Base-by-base conservation (phyloP, 2,329 filamentous ascomycete species). In the Scedosporium aurantiacum region DNA sequence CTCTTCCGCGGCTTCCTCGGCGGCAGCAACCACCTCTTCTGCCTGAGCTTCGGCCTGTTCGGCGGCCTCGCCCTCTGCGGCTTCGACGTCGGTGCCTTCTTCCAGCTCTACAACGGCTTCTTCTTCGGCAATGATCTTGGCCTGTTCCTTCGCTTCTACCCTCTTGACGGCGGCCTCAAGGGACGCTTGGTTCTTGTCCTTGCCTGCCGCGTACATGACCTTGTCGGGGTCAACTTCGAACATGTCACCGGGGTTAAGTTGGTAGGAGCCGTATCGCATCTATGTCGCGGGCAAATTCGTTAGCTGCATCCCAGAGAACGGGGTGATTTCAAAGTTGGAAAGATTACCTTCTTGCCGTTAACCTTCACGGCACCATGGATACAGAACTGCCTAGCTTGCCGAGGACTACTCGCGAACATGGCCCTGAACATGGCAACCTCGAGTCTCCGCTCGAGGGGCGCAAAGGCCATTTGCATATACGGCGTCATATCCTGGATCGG, bases 401-500 rank as follows among this genome's bases (percentile, higher is more conserved):
- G 83, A 41, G 90, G 84, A 74, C 91, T 97, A 74, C 91, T 96
- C 50, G 94, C 92, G 74, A 99, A 99, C 73, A 99, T 75, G 43
- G 94, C 88, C 58, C 94, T 82, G 79, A 95, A 97, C 64, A 99
- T 86, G 67, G 94, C 92, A n/a, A 91, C 91, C 71, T 99, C 94
- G 64, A 99, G 76, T 68, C 94, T 84, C 72, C 94, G 82, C 77
- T 99, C 94, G 70, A 95, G 79, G 5, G 94, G 94, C 63, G 90
- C 90, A 77, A 90, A 99, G 2, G 89, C 87, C 93, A 97, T 97
- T 71, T 93, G 87, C 87, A 96, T 95, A 71, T 96, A 97, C 6
- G 94, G 94, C 37, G 89, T 95, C 70, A 79, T 79, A 43, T 75
- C 64, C 45, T 67, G 57, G 50, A 72, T 70, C n/a, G 72, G 71